Base-by-base conservation (phyloP, 1,139 yeast species). In the Kazachstania sp. region DNA sequence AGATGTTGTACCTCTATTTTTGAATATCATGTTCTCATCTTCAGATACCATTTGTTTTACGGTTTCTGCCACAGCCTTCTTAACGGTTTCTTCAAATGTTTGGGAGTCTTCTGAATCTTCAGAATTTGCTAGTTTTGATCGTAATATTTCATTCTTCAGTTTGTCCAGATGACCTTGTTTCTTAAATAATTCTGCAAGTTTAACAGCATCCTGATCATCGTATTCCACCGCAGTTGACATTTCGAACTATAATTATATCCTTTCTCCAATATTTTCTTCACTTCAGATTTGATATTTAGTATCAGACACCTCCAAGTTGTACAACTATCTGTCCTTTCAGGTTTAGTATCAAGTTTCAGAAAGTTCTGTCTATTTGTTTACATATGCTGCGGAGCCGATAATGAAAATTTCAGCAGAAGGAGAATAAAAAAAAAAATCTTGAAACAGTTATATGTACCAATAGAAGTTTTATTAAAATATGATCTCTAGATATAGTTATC, bases 1-100 rank as follows among this genome's bases (percentile, higher is more conserved):
- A 47, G 63, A 61, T 1, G 66, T 62, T 1, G 66, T 55, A 4
- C 65, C 67, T 45, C 66, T 50, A 44, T 62, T 63, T 43, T 62
- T 63, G 47, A 59, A 63, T 7, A 63, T 48, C 12, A 63, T 44
- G 26, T 56, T 54, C 41, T 60, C 64, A 51, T 63, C 63, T 16
- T 60, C 53, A 5, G 45, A 39, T 1, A 63, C 63, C 59, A 60
- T 58, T 8, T 49, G 51, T 28, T 49, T 54, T 9, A 62, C 66
- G 6, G 56, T 39, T 16, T 49, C 41, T 3, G 51, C 45, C 1
- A 62, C 65, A 23, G 52, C 50, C 13, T 43, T 38, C 42, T 52
- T 54, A 18, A 62, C 51, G 13, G 49, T 13, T 20, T 54, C 54
- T 37, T 60, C 63, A 28, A 60, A 42, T 4, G 56, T 43, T 13